These are phyloP conservation scores for Carex cristatella DNA, from an alignment of 176 grass and related monocot genomes.

Conservation along the genomic window DNA sequence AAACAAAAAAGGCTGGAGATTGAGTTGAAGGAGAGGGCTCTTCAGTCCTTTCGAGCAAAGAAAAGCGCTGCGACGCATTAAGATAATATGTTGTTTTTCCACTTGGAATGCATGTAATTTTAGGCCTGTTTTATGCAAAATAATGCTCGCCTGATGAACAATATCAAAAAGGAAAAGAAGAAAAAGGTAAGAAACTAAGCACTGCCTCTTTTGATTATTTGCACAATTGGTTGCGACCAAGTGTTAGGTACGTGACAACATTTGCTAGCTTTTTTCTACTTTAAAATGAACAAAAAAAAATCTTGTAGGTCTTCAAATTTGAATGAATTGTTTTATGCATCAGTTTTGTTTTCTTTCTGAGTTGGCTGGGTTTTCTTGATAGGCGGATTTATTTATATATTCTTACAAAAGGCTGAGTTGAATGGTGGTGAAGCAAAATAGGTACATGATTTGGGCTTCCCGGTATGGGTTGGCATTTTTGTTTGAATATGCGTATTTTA, in stretches of 20 bases:
- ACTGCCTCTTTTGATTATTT: background rate
- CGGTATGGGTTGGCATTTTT: too few species aligned
- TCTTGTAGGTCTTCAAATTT: constrained; percentile 7
- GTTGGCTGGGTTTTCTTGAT: background rate
- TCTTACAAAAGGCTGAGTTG: background rate
- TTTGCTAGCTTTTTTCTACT: constrained; percentile 1
- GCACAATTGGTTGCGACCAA: background rate
- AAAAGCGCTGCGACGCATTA: constrained; percentile 46
- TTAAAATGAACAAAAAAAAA: background rate
- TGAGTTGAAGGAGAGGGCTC: constrained; percentile 80
- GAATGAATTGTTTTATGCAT: constrained; percentile 1
- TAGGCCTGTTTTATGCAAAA: background rate
- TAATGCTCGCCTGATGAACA: background rate
- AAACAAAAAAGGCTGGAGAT: constrained; percentile 75
- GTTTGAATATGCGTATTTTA: too few species aligned
- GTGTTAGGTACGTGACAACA: background rate
- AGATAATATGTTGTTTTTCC: constrained; percentile 25
- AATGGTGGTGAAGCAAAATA: background rate
- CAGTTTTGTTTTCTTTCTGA: background rate
- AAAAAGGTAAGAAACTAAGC: background rate
- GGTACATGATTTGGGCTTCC: background rate
- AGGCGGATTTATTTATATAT: background rate
- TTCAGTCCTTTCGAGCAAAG: constrained; percentile 72
- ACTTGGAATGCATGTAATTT: background rate
- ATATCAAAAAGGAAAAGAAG: background rate